A percentile compares a stretch with the other conserved stretches of the same genome.
These are phyloP conservation scores for Aspergillus sp. DNA, from an alignment of 2,329 filamentous ascomycete species.

Conservation along the genomic window DNA sequence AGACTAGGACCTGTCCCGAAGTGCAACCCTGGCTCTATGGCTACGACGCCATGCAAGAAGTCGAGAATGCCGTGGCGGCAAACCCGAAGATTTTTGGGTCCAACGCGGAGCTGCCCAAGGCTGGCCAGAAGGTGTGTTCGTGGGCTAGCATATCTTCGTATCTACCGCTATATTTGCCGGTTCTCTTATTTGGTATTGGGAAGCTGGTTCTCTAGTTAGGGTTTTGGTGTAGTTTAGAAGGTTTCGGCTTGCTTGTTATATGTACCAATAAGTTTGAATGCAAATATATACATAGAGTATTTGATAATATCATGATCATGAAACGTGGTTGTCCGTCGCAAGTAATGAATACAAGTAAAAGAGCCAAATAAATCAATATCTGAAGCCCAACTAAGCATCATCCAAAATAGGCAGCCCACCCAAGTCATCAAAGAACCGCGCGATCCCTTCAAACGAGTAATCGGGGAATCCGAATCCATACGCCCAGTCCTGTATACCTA, in stretches of 20 bases:
- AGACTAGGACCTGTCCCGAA: conserved; percentile 55
- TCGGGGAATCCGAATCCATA: conserved; percentile 39
- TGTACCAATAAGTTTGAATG: too few species aligned
- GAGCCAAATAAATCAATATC: background rate
- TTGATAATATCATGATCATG: background rate
- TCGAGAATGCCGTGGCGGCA: conserved; percentile 40
- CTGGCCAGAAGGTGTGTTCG: background rate
- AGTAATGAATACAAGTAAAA: too few species aligned
- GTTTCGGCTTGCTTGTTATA: too few species aligned
- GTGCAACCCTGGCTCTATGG: conserved; percentile 66
- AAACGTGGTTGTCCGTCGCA: background rate
- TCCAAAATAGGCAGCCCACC: conserved; percentile 31
- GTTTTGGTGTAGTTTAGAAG: background rate
- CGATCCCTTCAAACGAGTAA: conserved; percentile 38
- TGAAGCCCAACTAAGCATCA: conserved; percentile 12
- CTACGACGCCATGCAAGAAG: conserved; percentile 61
- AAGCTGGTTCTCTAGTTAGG: background rate
- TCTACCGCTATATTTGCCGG: background rate
- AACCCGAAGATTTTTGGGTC: conserved; percentile 23
- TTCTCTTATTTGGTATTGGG: background rate
- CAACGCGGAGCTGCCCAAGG: too few species aligned
- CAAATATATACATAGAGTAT: background rate
- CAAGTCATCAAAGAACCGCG: conserved; percentile 35
- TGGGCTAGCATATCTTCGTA: background rate
- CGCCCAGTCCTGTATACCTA: conserved; percentile 28